Conservation (phyloP, 2,329 filamentous ascomycete species). For the Ophiosphaerella korrae region DNA sequence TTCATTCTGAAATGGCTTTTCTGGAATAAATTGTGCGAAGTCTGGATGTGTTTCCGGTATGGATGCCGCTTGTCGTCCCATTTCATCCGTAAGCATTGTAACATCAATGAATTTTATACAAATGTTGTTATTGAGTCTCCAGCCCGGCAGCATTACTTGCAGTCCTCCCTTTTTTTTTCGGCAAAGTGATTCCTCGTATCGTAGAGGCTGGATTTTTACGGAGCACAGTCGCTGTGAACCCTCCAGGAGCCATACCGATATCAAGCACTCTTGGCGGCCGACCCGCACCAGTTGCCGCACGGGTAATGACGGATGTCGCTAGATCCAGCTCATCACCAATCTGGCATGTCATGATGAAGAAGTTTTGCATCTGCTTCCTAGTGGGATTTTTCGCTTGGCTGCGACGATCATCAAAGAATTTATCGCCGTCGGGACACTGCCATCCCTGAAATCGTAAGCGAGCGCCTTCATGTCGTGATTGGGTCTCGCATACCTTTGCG, state of each 20-base stretch:
- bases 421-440: conserved; percentile 51
- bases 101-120: conserved; percentile 50
- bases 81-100: conserved; percentile 57
- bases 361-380: conserved; percentile 23
- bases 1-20: conserved; percentile 5
- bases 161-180: conserved; percentile 50
- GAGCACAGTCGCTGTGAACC: conserved; percentile 52
- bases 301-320: conserved; percentile 39
- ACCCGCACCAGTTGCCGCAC: conserved; percentile 10
- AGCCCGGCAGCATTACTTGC: conserved; percentile 11
- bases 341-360: conserved; percentile 52
- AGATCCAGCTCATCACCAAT: conserved; percentile 53
- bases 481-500: no score
- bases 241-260: conserved; percentile 62
- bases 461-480: no score
- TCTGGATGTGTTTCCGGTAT: conserved; percentile 27
- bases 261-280: conserved; percentile 54
- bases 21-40: conserved; percentile 4
- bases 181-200: conserved; percentile 51
- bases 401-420: conserved; percentile 51
- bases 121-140: conserved; percentile 1
- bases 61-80: conserved; percentile 14
- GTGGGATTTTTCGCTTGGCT: conserved; percentile 43
- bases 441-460: no score
- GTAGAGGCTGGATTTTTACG: conserved; percentile 42